Base-by-base conservation (phyloP, 1,139 yeast genomes). In the Nakaseomyces uthaithaninus region DNA sequence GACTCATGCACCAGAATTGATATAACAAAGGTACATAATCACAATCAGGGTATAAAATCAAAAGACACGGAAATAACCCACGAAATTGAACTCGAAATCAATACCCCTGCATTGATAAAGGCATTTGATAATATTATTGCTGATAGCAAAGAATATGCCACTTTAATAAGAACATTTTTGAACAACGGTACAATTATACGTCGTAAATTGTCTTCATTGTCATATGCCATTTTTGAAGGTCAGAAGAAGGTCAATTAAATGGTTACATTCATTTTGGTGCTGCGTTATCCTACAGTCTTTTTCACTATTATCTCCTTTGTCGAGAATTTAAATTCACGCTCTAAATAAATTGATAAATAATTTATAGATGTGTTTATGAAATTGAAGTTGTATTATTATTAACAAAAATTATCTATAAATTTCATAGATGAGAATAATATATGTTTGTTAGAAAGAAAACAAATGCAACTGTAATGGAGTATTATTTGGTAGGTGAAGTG, bases 61-160 rank as follows among this genome's bases (percentile, higher is more conserved):
- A 72, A 72, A 15, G 66, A 48, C 54, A 59, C 42, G 50, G 71
- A 38, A 53, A 58, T 22, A 47, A 67, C 53, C 50, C 57, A 62
- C 47, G 93, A 82, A 59, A 67, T 80, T 36, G 93, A 82, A 58
- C 63, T 87, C 40, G 96, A 87, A 64, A 66, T 84, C 36, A 86
- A 85, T 50, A 69, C 80, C 10, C 58, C 67, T 5, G 80, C 80
- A 48, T 66, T 87, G 40, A 64, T 83, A 45, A 64, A 65, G 37
- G 80, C 85, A 17, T 80, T 79, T 59, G 79, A 80, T 39, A 64
- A 57, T 37, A 65, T 72, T 23, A 54, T 55, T 11, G 65, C 67
- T 7, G 84, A 81, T 54, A 69, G 77, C 41, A 70, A 74, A 43
- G 71, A 82, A 43, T 80, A 77, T 54, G 85, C 81, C 45, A 82